Evolutionary conservation across 352 stramenopile genomes (phyloP).

Genomic region (Pelagophyceae sp.): DNA sequence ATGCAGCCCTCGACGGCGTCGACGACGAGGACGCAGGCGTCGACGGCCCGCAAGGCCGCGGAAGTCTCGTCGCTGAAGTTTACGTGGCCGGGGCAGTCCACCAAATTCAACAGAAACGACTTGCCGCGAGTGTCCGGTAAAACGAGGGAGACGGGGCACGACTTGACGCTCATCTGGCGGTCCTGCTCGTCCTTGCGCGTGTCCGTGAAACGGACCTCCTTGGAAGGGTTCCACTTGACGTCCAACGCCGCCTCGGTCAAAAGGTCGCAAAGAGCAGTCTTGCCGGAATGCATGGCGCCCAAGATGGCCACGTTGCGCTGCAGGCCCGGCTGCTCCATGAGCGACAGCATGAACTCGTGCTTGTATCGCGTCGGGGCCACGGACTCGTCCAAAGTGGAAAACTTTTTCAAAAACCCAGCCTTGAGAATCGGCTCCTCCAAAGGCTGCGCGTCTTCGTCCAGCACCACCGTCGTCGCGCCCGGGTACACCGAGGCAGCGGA

Average conservation of each 20-base stretch:
- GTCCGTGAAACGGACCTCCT: constrained; percentile 82
- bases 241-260: constrained; percentile 49
- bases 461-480: constrained; percentile 88
- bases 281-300: constrained; percentile 85
- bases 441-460: constrained; percentile 97
- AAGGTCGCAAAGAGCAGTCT: constrained; percentile 51
- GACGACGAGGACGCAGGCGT: constrained; percentile 89
- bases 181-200: constrained; percentile 91
- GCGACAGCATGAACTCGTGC: constrained; percentile 66
- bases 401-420: constrained; percentile 82
- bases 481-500: constrained; percentile 90
- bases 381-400: constrained; percentile 71
- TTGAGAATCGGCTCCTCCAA: constrained; percentile 97
- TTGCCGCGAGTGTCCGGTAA: constrained; percentile 85
- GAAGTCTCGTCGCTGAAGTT: constrained; percentile 94
- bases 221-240: constrained; percentile 34
- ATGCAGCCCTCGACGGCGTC: constrained; percentile 96
- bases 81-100: constrained; percentile 93
- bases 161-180: constrained; percentile 90
- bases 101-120: constrained; percentile 85
- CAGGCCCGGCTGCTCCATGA: constrained; percentile 54
- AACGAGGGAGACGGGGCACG: constrained; percentile 84
- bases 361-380: constrained; percentile 64
- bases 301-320: constrained; percentile 89
- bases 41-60: constrained; percentile 76